Evolutionary conservation across 2,329 filamentous ascomycete genomes (phyloP), one percentile per base, ranked within the genome.

Genomic region (Graphiopsis chlorocephala): DNA sequence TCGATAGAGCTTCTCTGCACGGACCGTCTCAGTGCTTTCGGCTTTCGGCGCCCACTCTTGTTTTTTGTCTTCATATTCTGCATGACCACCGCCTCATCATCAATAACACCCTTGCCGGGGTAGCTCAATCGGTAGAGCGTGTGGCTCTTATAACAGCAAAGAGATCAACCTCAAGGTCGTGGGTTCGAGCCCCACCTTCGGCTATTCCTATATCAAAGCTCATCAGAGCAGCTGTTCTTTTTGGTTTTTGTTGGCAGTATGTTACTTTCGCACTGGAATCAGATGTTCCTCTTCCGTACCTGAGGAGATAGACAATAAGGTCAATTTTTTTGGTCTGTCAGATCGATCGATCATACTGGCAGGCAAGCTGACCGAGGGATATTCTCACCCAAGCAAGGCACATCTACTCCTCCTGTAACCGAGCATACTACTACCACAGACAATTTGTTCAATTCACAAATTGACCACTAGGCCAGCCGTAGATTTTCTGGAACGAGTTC

Each of bases 141-240:
- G 38, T 45, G 38, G 38, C 38, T 45, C 38, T 45, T 45, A 45
- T 20, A 11, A 11, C 38, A 45, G 38, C 38, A 45, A 45, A 45
- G 38, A 45, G 38, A 45, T 45, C n/a, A 45, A 45, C 38, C 38
- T 45, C 38, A 45, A 45, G 38, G 38, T 45, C 38, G 38, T 45
- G 38, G 38, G 38, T 45, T 45, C 38, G 38, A 45, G 38, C 38
- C 38, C 38, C 38, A 45, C 38, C 38, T 45, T 45, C 38, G 38
- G 38, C 38, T 45, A 45, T 45, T 45, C 38, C 38, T 45, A 45
- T 45, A 20, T 20, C n/a, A 20, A 45, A 45, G 38, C 38, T 45
- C 38, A 20, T 11, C 2, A 11, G 38, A 45, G 38, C 38, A 45
- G n/a, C 38, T 45, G 38, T 45, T 45, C 38, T 45, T 45, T 45